phyloP scores from a whole-genome alignment of 257 asterid genomes.

The Catharanthus roseus region DNA sequence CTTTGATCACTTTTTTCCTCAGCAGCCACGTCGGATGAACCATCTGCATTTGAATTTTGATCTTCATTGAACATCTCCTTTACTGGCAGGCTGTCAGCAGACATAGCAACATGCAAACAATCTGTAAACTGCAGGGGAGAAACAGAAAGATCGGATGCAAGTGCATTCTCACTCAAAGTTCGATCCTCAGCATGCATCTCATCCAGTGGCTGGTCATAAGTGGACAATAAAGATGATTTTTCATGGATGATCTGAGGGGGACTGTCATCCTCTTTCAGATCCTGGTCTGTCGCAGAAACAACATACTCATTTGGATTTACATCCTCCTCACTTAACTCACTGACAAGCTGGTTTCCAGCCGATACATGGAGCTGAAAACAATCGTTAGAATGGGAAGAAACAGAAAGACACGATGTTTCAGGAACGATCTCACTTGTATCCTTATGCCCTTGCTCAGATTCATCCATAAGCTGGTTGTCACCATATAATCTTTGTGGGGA shows the following conservation, averaged over 20 bases:
- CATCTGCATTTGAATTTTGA: slow-evolving; percentile 15
- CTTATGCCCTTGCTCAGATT: slow-evolving; percentile 17
- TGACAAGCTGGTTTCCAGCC: slow-evolving; percentile 23
- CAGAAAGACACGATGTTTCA: slow-evolving; percentile 19
- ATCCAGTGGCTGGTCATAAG: slow-evolving; percentile 18
- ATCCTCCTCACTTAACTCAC: slow-evolving; percentile 24
- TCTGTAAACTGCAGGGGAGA: slow-evolving; percentile 14
- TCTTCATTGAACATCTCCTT: slow-evolving; percentile 20
- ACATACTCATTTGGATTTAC: slow-evolving; percentile 19
- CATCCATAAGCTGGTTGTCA: slow-evolving; percentile 30
- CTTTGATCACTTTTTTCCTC: slow-evolving; percentile 18
- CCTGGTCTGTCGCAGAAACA: slow-evolving; percentile 8
- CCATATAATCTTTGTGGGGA: slow-evolving; percentile 26
- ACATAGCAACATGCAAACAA: slow-evolving; percentile 18
- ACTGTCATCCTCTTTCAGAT: slow-evolving; percentile 8
- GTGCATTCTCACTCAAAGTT: slow-evolving; percentile 5
- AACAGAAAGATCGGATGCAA: slow-evolving; percentile 16
- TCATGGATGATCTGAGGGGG: slow-evolving; percentile 20
- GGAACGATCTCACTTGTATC: slow-evolving; percentile 22
- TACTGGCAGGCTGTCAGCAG: slow-evolving; percentile 20
- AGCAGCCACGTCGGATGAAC: slow-evolving; percentile 7
- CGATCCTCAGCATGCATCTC: slow-evolving; percentile 21
- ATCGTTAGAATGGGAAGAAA: slow-evolving; percentile 21
- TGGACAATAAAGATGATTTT: slow-evolving; percentile 17
- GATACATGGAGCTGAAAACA: slow-evolving; percentile 22